Evolutionary conservation across 2,329 filamentous ascomycete species (phyloP).

Genomic region (Paecilomyces fulvus): DNA sequence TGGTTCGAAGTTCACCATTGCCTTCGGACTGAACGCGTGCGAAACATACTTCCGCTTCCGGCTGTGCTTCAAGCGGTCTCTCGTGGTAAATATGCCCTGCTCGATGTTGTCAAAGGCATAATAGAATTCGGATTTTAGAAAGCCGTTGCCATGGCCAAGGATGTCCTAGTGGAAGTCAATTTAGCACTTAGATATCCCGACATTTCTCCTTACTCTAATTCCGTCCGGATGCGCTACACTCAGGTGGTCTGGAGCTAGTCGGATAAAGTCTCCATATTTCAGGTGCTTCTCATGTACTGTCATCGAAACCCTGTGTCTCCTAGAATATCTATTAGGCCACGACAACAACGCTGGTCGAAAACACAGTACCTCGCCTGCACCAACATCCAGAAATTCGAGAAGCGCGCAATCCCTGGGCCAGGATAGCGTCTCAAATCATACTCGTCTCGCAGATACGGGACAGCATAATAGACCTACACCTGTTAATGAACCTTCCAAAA

Average conservation of each 20-base stretch:
- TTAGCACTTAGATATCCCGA: not conserved
- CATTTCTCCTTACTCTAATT: not conserved
- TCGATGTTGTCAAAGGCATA: conserved; percentile 26
- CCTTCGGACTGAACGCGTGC: conserved; percentile 24
- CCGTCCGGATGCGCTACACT: not conserved
- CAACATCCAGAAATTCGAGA: not conserved
- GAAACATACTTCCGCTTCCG: conserved; percentile 28
- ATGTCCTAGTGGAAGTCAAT: conserved; percentile 24
- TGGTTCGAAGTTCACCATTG: conserved; percentile 23
- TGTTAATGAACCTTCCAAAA: not conserved
- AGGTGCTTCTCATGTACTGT: not conserved
- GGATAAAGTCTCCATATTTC: not conserved
- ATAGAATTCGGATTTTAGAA: conserved; percentile 24
- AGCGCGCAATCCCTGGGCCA: not conserved
- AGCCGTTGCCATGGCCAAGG: conserved; percentile 36
- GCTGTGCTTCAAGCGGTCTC: conserved; percentile 24
- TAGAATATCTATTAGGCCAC: not conserved
- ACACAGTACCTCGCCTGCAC: not conserved
- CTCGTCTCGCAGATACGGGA: not conserved
- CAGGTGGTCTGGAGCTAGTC: not conserved
- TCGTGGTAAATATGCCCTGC: conserved; percentile 25
- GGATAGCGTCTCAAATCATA: not conserved
- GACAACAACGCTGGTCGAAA: not conserved
- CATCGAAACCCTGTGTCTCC: not conserved
- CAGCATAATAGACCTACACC: not conserved